Evolutionary conservation across 176 grass and related monocot species (phyloP).

Genomic region (Secale cereale): DNA sequence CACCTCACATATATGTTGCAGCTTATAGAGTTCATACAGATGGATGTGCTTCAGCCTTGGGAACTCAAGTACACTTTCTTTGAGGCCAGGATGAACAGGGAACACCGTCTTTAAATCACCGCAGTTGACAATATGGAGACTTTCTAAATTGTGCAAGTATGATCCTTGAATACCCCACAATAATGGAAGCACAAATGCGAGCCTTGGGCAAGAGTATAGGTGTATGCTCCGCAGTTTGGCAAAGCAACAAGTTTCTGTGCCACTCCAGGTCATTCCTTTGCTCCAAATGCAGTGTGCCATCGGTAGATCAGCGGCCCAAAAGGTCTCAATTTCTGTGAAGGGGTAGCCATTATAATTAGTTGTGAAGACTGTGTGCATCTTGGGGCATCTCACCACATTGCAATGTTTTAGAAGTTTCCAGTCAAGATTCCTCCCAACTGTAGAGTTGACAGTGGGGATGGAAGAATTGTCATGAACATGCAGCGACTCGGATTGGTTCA

Average conservation of each 20-base stretch:
- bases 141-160: neutral
- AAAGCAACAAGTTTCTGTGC: rapidly evolving
- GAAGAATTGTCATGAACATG: neutral
- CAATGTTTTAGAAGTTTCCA: neutral
- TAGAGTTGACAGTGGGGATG: neutral
- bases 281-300: too few relatives aligned
- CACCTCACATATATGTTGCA: neutral
- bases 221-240: neutral
- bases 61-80: neutral
- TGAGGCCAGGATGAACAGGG: neutral
- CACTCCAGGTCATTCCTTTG: rapidly evolving
- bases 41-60: conserved; percentile 13
- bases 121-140: neutral
- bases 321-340: too few relatives aligned
- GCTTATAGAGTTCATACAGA: neutral
- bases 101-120: neutral
- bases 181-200: neutral
- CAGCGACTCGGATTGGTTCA: neutral
- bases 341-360: neutral
- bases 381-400: neutral
- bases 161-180: neutral
- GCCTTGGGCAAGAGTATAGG: neutral
- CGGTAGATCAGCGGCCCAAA: too few relatives aligned
- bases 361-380: neutral
- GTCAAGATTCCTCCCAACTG: too few relatives aligned